Evolutionary conservation across 73 alveolate genomes (phyloP), one percentile per base, ranked within the genome.

Genomic region (Breviolum minutum): DNA sequence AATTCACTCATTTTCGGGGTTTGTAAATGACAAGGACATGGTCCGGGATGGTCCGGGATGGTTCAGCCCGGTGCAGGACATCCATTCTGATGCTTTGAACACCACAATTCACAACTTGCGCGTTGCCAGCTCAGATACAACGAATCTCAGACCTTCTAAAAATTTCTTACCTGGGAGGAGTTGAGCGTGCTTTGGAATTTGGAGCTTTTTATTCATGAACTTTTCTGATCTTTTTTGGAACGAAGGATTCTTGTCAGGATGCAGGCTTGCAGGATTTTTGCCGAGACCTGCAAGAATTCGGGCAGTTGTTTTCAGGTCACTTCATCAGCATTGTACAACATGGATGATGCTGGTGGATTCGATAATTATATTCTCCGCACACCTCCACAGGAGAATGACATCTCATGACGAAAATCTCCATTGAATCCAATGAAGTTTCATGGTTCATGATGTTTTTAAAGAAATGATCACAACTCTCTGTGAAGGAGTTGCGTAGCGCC

Each of bases 341-440:
- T 95, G 99, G 99, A 95, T 30, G 99, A 95, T 54, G 94, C 94
- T 16, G 99, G 99, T 11, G 95, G 99, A 70, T 95, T 95, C 11
- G 99, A 95, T 95, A 85, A 82, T 70, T 95, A 95, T 95, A 73
- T 95, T 63, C 64, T 84, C 62, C 95, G 99, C 32, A 95, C 99
- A 63, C 99, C 99, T 63, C 99, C 99, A 8, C 95, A 95, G 95
- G 99, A 26, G 80, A 22, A 29, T 32, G 0, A n/a, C 40, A n/a
- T 48, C 92, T 8, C 48, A 16, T 16, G 1, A 9, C 54, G 54
- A 6, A 24, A 16, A 26, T 76, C 60, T 26, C 19, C 87, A 26
- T 29, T 29, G 60, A 76, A 24, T 20, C n/a, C 6, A 14, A 24
- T 27, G 54, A 3, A 40, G 3, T 40, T 40, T 40, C 32, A 76